phyloP scores from a whole-genome alignment of 129 eudicot species.

The Helichrysum umbraculigerum region DNA sequence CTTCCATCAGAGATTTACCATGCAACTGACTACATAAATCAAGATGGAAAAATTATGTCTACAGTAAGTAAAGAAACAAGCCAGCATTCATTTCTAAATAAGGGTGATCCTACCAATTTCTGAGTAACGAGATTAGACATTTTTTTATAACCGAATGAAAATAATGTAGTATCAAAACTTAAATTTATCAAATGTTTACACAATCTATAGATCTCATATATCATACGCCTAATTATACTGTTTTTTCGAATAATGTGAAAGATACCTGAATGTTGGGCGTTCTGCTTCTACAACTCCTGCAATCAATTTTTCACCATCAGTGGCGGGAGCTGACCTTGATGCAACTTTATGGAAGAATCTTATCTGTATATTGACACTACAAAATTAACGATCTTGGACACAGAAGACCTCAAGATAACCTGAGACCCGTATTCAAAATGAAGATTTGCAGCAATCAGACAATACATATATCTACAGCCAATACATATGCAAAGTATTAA shows the following conservation, averaged over 20 bases:
- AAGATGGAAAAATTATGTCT: background rate
- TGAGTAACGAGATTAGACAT: background rate
- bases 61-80: background rate
- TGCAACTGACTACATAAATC: slow-evolving; percentile 65
- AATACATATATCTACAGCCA: background rate
- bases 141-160: background rate
- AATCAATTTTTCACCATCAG: slow-evolving; percentile 73
- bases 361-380: slow-evolving; percentile 44
- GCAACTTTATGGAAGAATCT: slow-evolving; percentile 73
- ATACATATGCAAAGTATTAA: slow-evolving; percentile 5
- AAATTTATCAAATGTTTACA: background rate
- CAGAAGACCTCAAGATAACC: background rate
- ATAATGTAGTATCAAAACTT: background rate
- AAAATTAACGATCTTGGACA: slow-evolving; percentile 1
- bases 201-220: background rate
- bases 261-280: slow-evolving; percentile 67
- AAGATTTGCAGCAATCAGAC: background rate
- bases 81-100: background rate
- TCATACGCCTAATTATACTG: background rate
- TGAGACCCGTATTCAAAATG: background rate
- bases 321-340: slow-evolving; percentile 74
- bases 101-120: background rate
- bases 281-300: slow-evolving; percentile 84
- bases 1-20: slow-evolving; percentile 67
- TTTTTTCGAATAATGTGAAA: background rate